Conservation (phyloP, 2,329 filamentous ascomycete species). For the Scytalidium lignicola region DNA sequence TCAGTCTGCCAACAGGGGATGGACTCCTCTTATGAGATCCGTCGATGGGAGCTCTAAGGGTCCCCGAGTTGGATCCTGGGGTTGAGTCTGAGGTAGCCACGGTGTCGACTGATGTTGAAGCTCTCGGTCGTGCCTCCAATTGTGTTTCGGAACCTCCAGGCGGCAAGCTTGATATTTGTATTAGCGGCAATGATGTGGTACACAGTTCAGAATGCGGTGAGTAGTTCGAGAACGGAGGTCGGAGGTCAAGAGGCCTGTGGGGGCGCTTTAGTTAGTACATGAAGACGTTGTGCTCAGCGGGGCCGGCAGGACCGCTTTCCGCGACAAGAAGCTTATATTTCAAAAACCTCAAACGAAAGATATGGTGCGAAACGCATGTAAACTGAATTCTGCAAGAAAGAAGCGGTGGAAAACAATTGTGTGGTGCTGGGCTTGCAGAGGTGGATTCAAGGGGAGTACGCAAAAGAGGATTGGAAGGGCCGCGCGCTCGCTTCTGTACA, state of each 20-base stretch:
- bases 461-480: background rate
- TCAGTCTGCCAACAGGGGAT: constrained; percentile 68
- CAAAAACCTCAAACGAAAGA: background rate
- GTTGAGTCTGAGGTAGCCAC: constrained; percentile 26
- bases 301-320: background rate
- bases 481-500: background rate
- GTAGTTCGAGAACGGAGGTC: constrained; percentile 49
- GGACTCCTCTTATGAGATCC: constrained; percentile 51
- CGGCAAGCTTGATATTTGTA: constrained; percentile 51
- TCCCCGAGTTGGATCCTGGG: constrained; percentile 28
- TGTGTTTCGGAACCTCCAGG: constrained; percentile 27
- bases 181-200: constrained; percentile 63
- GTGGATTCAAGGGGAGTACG: background rate
- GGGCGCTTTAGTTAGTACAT: constrained; percentile 1
- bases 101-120: constrained; percentile 28
- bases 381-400: background rate
- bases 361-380: background rate
- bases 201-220: constrained; percentile 64
- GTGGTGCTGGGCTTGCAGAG: background rate
- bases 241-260: constrained; percentile 31
- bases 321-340: background rate
- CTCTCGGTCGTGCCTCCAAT: constrained; percentile 26
- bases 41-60: constrained; percentile 37
- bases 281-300: background rate
- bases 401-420: background rate